Percentiles rank a stretch among this genome's conserved stretches.
phyloP scores from a whole-genome alignment of 805 yeast genomes.

The Sporopachydermia lactativora region DNA sequence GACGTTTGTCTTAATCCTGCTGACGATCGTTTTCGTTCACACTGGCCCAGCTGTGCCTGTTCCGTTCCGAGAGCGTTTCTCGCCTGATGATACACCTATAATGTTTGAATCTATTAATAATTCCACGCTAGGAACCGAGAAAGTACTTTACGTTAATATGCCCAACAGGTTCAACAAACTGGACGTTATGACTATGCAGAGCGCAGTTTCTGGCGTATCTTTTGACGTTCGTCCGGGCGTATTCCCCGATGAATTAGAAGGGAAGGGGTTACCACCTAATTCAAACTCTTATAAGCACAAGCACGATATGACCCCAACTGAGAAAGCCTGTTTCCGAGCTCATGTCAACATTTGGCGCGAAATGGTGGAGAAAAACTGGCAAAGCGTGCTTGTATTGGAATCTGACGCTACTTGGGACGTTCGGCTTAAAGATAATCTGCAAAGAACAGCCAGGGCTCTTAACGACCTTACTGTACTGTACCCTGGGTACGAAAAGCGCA shows the following conservation, averaged over 20 bases:
- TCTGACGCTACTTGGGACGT: slow-evolving; percentile 11
- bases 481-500: slow-evolving; percentile 2
- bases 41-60: too few species aligned
- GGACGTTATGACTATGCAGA: slow-evolving; percentile 8
- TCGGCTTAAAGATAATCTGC: slow-evolving; percentile 5
- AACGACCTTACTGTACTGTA: slow-evolving; percentile 4
- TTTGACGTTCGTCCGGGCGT: slow-evolving; percentile 4
- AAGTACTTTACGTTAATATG: slow-evolving; percentile 8
- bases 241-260: background rate
- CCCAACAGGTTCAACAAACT: slow-evolving; percentile 7
- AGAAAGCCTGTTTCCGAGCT: slow-evolving; percentile 7
- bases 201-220: slow-evolving; percentile 5
- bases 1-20: too few species aligned
- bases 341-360: slow-evolving; percentile 9
- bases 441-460: slow-evolving; percentile 5
- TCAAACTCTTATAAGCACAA: slow-evolving; percentile 1
- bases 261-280: slow-evolving; percentile 7
- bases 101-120: slow-evolving; percentile 4
- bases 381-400: slow-evolving; percentile 7
- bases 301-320: slow-evolving; percentile 3
- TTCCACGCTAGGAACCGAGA: slow-evolving; percentile 8
- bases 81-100: too few species aligned
- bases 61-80: too few species aligned
- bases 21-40: too few species aligned
- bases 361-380: slow-evolving; percentile 7